Base-by-base conservation (phyloP, 495 filamentous ascomycete genomes). In the Emericellopsis terricola region DNA sequence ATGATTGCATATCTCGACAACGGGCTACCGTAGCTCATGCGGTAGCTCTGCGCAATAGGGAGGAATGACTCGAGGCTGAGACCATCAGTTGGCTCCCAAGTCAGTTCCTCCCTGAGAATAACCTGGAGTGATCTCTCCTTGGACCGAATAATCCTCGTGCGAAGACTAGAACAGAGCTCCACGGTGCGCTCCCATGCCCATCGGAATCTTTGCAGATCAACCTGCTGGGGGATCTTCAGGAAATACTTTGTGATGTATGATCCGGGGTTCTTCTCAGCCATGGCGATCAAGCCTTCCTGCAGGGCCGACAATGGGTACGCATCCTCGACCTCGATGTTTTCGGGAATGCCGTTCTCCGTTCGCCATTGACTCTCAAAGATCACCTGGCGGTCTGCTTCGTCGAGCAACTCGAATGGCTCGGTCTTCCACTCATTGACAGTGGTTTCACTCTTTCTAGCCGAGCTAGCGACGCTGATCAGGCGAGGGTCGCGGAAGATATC, bases 291-390 rank as follows among this genome's bases (percentile, higher is more conserved):
- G 6, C 66, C 68, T 39, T 68, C 55, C 36, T 75, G 70, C 54
- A 75, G 63, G 2, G 60, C 59, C n/a, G 68, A 64, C 36, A 66
- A 71, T 16, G 64, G 65, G 38, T 72, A 75, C 3, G 67, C 64
- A 31, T 74, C 68, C 41, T 71, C 52, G 30, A 76, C 51, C 1
- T 43, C 13, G 13, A 11, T 18, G 13, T 21, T 16, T 28, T 21
- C 28, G 4, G 10, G 19, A 18, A 26, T 16, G 21, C 37, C 37
- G 20, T 39, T 16, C 2, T 14, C 6, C 15, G 13, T 8, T 24
- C 19, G n/a, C n/a, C n/a, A n/a, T n/a, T n/a, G n/a, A n/a, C n/a
- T n/a, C n/a, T n/a, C n/a, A n/a, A n/a, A n/a, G n/a, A n/a, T n/a
- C n/a, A n/a, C n/a, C n/a, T n/a, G n/a, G n/a, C n/a, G n/a, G n/a